These are phyloP conservation scores for Podosphaera xanthii DNA, from an alignment of 2,329 filamentous ascomycete species.

Conservation along the genomic window DNA sequence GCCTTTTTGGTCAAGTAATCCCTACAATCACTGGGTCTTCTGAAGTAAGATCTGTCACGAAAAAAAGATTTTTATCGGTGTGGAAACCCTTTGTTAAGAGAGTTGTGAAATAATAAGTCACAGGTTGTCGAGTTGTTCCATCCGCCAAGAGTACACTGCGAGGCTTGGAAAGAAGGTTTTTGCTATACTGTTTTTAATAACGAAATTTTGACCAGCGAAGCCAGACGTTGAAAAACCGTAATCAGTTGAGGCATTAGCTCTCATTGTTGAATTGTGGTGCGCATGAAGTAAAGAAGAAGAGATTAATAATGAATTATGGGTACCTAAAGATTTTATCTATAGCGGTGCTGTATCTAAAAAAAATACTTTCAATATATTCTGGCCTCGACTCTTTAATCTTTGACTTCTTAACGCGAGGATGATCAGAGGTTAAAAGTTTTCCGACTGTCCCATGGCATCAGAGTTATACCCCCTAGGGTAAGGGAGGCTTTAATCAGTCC, in stretches of 20 bases:
- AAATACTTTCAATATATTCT: background rate
- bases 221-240: background rate
- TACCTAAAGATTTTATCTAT: background rate
- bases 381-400: too few species aligned
- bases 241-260: background rate
- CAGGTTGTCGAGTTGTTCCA: too few species aligned
- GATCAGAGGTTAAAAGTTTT: background rate
- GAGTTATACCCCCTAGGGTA: background rate
- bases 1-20: too few species aligned
- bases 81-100: too few species aligned
- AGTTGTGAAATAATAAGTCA: too few species aligned
- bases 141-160: too few species aligned
- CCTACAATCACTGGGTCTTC: too few species aligned
- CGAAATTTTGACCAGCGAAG: background rate
- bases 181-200: background rate
- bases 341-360: background rate
- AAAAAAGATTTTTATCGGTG: too few species aligned
- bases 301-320: background rate
- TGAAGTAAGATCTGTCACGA: too few species aligned
- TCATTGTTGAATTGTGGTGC: background rate
- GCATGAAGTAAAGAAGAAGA: background rate
- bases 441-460: background rate
- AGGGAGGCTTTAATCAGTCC: background rate
- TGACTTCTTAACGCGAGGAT: background rate
- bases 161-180: background rate